Evolutionary conservation across 352 stramenopile species (phyloP), one percentile per base, ranked within the genome.

Genomic region (Phytophthora meadii): DNA sequence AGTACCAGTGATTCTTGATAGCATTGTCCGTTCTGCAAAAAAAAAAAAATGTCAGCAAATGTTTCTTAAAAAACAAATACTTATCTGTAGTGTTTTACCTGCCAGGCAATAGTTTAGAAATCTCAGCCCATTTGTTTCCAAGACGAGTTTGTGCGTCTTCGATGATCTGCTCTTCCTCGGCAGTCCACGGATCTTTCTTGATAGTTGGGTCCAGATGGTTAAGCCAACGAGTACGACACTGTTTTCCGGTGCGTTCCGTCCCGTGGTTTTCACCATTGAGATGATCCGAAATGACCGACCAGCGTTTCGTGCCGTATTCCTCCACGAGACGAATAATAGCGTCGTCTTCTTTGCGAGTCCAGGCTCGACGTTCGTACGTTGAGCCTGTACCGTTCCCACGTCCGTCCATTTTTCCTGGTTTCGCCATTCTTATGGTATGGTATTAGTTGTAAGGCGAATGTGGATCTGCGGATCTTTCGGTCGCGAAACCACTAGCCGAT

Each of bases 101-200:
- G 27, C 97, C 97, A 42, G 96, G 95, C 8, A 99, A 77, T 0
- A 97, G 80, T 68, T 99, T 99, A 30, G 97, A 97, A 73, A 99
- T 99, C 74, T 99, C 95, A 7, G 94, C 94, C 98, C 98, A 99
- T 54, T 98, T 96, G 81, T 99, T 99, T 15, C 98, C 97, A 27
- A 97, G 88, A 19, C 89, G 74, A 19, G 83, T 93, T 65, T 98
- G 92, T 4, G 87, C 86, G 54, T 95, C 83, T 49, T 97, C 88
- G 41, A 98, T 95, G 44, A 97, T 84, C 50, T 92, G 83, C 53
- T 98, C 93, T 54, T 98, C 93, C 42, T 98, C 87, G 0, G 82
- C 70, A 1, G 87, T 93, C 87, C 87, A 95, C n/a, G 87, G 87
- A 42, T 93, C 87, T 42, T 93, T 93, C 62, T 95, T 95, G 62